Evolutionary conservation across 805 yeast species (phyloP), one percentile per base, ranked within the genome.

Genomic region (Peterozyma xylosa): DNA sequence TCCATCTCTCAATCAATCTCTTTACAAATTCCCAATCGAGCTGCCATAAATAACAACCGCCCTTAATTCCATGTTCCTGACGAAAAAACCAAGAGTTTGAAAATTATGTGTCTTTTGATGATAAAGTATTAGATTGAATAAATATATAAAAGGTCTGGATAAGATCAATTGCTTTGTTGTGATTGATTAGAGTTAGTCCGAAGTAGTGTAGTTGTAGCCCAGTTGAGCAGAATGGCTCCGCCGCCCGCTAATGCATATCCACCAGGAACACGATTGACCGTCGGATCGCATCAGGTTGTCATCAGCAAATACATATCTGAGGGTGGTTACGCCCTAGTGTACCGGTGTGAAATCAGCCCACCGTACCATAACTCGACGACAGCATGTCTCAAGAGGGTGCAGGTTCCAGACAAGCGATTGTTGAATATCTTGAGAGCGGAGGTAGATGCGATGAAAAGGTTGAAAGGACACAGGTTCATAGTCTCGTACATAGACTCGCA

Each of bases 301-400:
- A 76, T 89, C 53, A 70, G 73, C 49, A 73, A 80, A 51, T 90
- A 86, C 65, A 66, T 90, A 37, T 83, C 95, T 5, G 83, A 83
- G 56, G 98, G 82, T 39, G 99, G 99, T 11, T 93, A 87, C 70
- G 98, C 99, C 10, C 95, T 86, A 59, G 96, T 93, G 5, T 93
- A 93, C 61, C 76, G 84, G 14, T 91, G 89, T 48, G 73, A 73
- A 39, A 78, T 85, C 15, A 70, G 74, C 27, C 89, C 89, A 6
- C 68, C 76, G 3, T 76, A 77, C 48, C 68, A 73, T 13, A 78
- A 77, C 15, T 61, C 71, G 41, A 63, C 62, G 44, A 61, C 71
- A 11, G 96, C 91, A 5, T 93, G 98, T 59, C 70, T 93, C 55
- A 93, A 93, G 63, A 74, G 99, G 50, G 98, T 93, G n/a, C 82